Evolutionary conservation across 2,329 filamentous ascomycete species (phyloP), one percentile per base, ranked within the genome.

Genomic region (Paraphoma chrysanthemicola): DNA sequence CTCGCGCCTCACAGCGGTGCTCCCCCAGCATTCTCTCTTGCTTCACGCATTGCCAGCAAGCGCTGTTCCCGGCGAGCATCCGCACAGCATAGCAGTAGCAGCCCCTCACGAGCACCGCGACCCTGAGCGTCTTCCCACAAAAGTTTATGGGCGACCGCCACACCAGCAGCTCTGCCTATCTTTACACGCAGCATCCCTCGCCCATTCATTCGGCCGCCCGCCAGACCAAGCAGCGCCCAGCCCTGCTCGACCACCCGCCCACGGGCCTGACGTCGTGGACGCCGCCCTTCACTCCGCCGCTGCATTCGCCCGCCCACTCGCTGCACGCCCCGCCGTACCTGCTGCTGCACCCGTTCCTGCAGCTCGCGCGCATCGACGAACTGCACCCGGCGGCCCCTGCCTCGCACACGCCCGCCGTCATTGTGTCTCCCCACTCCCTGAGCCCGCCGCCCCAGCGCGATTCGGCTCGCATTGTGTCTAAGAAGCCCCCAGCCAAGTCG

Each of bases 401-500:
- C 16, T 54, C 58, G 54, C 56, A 60, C 53, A 62, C 66, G 51
- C 67, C 73, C 62, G 67, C 74, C 74, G 71, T 73, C 72, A 76
- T 69, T 69, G 73, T 77, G 75, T 77, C 75, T 74, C 71, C 69
- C 64, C 67, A 72, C 67, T 71, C 62, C 46, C 61, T 66, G 63
- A 67, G 65, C 67, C 70, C 73, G 68, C 68, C 67, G 42, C 57
- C 64, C 45, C 66, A 70, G 70, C 70, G 73, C 71, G 71, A 73
- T 59, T 59, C 63, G 54, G 59, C 67, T 60, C 67, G 64, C 59
- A 51, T 66, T 53, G 56, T 61, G 58, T 63, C 64, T 59, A 74
- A 73, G 61, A 74, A 74, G 62, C 52, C 65, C 48, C 53, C 66
- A 54, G 55, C 64, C 38, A 68, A 72, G 57, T 59, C 68, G 54